Conservation (phyloP, 768 basidiomycete genomes). For the Dioszegia aurantiaca region DNA sequence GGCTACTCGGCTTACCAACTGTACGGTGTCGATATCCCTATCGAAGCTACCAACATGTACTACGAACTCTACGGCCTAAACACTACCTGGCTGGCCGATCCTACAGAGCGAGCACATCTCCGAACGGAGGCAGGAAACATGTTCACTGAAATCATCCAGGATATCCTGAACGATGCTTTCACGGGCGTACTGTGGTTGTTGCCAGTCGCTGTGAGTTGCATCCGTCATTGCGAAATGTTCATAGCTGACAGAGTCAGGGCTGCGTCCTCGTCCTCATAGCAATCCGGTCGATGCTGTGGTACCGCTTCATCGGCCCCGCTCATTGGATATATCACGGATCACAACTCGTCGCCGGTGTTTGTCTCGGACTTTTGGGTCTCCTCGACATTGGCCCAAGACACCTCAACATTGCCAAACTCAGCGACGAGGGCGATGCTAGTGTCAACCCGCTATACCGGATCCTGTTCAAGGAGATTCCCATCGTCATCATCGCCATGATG, state of each 20-base stretch:
- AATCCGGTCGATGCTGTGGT: conserved; percentile 33
- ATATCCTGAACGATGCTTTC: conserved; percentile 24
- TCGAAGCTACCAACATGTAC: conserved; percentile 18
- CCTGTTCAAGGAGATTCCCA: not conserved
- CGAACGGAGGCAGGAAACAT: conserved; percentile 16
- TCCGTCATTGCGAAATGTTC: not conserved
- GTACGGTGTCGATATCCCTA: conserved; percentile 32
- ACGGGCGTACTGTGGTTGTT: conserved; percentile 41
- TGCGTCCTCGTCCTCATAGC: conserved; percentile 21
- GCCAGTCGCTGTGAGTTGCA: conserved; percentile 32
- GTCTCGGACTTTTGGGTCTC: conserved; percentile 25
- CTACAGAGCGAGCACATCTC: not conserved
- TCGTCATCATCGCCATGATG: conserved; percentile 11
- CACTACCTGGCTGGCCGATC: conserved; percentile 18
- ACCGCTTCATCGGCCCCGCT: conserved; percentile 14
- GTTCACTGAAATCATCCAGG: conserved; percentile 23
- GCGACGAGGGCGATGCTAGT: conserved; percentile 1
- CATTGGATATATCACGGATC: conserved; percentile 26
- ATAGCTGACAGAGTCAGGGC: conserved; percentile 13
- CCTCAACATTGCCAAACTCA: conserved; percentile 16
- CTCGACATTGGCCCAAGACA: conserved; percentile 33
- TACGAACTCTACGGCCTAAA: conserved; percentile 28
- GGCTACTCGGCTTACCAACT: conserved; percentile 21
- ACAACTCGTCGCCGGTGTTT: conserved; percentile 20
- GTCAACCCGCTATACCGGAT: conserved; percentile 24